Evolutionary conservation across 306 rosid genomes (phyloP).

Genomic region (Adenanthera pavonina): DNA sequence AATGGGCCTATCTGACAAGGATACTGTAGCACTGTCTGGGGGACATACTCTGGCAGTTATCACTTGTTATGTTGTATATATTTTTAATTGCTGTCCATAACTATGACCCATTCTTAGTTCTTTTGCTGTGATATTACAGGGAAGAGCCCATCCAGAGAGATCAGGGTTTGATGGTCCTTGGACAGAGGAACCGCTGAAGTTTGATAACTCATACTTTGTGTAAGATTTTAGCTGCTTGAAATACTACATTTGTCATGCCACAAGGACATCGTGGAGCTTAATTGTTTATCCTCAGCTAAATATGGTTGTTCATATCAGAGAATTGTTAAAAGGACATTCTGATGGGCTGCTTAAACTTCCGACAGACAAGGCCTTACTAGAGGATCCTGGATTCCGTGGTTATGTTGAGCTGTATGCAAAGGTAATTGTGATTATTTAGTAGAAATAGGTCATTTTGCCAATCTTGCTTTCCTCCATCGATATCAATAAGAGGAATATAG

Average conservation of each 20-base stretch:
- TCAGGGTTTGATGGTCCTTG: constrained; percentile 80
- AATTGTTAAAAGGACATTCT: constrained; percentile 54
- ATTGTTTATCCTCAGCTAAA: constrained; percentile 2
- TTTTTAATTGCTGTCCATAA: background rate
- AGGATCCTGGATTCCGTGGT: constrained; percentile 58
- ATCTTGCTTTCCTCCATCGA: background rate
- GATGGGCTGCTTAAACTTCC: constrained; percentile 65
- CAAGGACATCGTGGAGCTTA: constrained; percentile 6
- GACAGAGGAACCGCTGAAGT: constrained; percentile 71
- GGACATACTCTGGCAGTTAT: constrained; percentile 72
- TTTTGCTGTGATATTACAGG: constrained; percentile 45
- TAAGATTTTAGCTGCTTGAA: constrained; percentile 43
- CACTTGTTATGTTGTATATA: background rate
- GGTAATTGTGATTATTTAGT: constrained; percentile 40
- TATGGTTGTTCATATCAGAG: constrained; percentile 48
- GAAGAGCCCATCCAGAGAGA: constrained; percentile 71
- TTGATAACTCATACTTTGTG: constrained; percentile 73
- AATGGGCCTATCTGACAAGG: constrained; percentile 88
- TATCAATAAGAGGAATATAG: background rate
- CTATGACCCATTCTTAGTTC: background rate
- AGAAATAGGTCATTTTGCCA: background rate
- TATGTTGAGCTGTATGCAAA: constrained; percentile 61
- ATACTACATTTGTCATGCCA: constrained; percentile 19
- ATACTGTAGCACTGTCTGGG: constrained; percentile 90
- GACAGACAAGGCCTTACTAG: constrained; percentile 63